These are phyloP conservation scores for Wickerhamomyces sydowiorum DNA, from an alignment of 805 yeast genomes.

Conservation along the genomic window DNA sequence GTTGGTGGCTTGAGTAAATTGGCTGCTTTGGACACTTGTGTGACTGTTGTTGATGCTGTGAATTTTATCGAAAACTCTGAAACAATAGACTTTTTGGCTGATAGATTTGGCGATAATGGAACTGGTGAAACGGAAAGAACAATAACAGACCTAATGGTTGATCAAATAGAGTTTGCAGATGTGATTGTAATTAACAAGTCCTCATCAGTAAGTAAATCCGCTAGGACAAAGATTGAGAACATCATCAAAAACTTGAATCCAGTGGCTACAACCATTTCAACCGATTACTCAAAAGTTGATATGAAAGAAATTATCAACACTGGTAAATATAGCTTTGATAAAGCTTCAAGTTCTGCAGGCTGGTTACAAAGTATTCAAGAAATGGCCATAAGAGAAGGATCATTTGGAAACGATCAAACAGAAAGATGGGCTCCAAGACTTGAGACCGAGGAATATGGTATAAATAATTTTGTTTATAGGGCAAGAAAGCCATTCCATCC, in stretches of 20 bases:
- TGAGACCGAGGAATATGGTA: slow-evolving; percentile 42
- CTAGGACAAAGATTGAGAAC: slow-evolving; percentile 24
- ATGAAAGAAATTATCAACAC: slow-evolving; percentile 31
- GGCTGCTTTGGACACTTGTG: slow-evolving; percentile 38
- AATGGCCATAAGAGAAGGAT: slow-evolving; percentile 30
- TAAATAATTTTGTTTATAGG: slow-evolving; percentile 35
- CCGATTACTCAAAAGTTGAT: slow-evolving; percentile 34
- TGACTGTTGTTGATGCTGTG: slow-evolving; percentile 39
- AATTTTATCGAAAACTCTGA: slow-evolving; percentile 37
- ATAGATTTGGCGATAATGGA: slow-evolving; percentile 34
- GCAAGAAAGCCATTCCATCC: slow-evolving; percentile 42
- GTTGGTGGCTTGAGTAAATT: slow-evolving; percentile 37
- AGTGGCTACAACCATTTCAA: slow-evolving; percentile 30
- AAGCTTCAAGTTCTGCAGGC: slow-evolving; percentile 37
- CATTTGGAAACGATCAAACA: slow-evolving; percentile 15
- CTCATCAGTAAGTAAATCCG: slow-evolving; percentile 22
- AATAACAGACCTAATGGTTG: slow-evolving; percentile 39
- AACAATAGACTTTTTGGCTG: slow-evolving; percentile 36
- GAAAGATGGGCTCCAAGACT: slow-evolving; percentile 33
- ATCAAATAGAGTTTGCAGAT: slow-evolving; percentile 42
- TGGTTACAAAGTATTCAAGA: slow-evolving; percentile 39
- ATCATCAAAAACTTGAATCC: slow-evolving; percentile 35
- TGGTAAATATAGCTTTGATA: slow-evolving; percentile 32
- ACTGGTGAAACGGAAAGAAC: slow-evolving; percentile 38
- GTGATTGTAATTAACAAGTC: slow-evolving; percentile 38